These are phyloP conservation scores for Ceratonia siliqua DNA, from an alignment of 306 rosid species.

Conservation along the genomic window DNA sequence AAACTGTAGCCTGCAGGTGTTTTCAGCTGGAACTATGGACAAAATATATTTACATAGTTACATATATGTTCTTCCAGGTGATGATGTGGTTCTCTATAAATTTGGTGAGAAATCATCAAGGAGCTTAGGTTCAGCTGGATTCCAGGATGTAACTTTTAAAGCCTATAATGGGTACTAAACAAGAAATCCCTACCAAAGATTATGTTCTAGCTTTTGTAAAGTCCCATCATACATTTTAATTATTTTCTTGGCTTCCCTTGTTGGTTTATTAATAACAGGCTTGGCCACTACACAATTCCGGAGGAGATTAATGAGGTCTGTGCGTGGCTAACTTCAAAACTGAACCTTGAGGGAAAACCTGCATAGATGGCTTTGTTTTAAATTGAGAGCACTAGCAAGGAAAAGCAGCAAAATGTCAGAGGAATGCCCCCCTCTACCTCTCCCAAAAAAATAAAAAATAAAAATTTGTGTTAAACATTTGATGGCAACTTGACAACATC, in stretches of 20 bases:
- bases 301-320: constrained; percentile 95
- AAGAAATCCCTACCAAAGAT: background rate
- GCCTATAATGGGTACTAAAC: constrained; percentile 63
- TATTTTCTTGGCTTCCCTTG: background rate
- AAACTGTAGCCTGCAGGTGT: constrained; percentile 9
- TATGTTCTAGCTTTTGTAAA: background rate
- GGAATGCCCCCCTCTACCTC: background rate
- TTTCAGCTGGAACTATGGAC: constrained; percentile 5
- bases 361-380: constrained; percentile 31
- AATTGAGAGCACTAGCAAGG: background rate
- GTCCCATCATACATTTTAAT: background rate
- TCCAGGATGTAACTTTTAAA: constrained; percentile 79
- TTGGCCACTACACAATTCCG: constrained; percentile 90
- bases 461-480: background rate
- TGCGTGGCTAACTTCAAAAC: constrained; percentile 70
- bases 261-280: constrained; percentile 46
- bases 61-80: constrained; percentile 56
- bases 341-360: constrained; percentile 72
- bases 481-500: background rate
- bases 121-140: constrained; percentile 60
- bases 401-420: constrained; percentile 4
- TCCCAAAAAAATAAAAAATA: no score
- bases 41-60: constrained; percentile 11
- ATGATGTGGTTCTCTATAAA: constrained; percentile 73
- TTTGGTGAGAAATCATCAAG: constrained; percentile 87